phyloP scores from a whole-genome alignment of 345 rosid species.

The Eucalyptus camaldulensis region DNA sequence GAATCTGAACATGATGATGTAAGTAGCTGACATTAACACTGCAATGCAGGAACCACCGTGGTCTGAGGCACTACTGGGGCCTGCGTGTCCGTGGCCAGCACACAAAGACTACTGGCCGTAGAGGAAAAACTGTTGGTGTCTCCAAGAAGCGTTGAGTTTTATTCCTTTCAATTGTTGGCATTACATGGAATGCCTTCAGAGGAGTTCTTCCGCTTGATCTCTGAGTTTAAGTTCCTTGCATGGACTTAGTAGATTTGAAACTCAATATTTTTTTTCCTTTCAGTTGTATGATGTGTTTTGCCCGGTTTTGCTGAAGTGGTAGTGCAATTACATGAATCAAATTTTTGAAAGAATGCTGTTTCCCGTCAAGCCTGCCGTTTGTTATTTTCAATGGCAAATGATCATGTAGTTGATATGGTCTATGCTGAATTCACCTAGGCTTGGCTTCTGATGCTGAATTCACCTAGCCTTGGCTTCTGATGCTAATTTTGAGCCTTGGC shows the following conservation, averaged over 20 bases:
- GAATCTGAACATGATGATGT: not conserved
- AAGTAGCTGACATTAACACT: not conserved
- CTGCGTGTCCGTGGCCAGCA: slow-evolving; percentile 96
- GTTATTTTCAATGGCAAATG: not conserved
- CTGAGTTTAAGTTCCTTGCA: not conserved
- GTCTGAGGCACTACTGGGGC: slow-evolving; percentile 98
- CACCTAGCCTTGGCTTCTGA: not conserved
- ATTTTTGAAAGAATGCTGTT: not conserved
- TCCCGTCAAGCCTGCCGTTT: not conserved
- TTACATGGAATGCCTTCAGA: not conserved
- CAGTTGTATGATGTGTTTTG: not conserved
- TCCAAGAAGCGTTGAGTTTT: slow-evolving; percentile 53
- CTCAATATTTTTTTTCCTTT: not conserved
- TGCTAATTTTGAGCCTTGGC: not conserved
- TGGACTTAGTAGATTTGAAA: not conserved
- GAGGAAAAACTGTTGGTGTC: slow-evolving; percentile 96
- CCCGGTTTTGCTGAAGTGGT: not conserved
- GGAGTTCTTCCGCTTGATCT: not conserved
- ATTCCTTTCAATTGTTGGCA: not conserved
- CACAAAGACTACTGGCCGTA: slow-evolving; percentile 93
- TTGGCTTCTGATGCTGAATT: not conserved
- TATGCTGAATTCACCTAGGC: not conserved
- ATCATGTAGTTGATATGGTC: not conserved
- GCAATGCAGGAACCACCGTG: slow-evolving; percentile 74
- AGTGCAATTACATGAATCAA: not conserved